Evolutionary conservation across 345 rosid species (phyloP).

Genomic region (Orychophragmus violaceus): DNA sequence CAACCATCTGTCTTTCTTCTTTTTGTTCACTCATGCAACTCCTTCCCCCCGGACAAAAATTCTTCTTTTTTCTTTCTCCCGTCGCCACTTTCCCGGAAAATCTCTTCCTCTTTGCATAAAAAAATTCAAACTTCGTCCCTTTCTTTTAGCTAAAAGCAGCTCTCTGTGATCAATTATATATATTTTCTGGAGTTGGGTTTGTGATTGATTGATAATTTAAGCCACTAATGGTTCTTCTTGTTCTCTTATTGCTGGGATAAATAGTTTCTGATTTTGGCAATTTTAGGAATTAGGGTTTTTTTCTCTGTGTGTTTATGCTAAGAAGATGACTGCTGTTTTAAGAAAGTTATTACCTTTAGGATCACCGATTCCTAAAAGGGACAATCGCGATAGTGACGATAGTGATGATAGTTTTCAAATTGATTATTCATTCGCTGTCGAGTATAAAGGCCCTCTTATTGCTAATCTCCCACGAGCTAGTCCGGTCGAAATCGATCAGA

Average conservation of each 20-base stretch:
- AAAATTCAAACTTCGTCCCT: not conserved
- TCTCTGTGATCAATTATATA: not conserved
- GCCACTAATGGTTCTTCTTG: not conserved
- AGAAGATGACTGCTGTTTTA: slow-evolving; percentile 45
- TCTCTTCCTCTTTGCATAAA: not conserved
- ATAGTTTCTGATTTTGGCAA: slow-evolving; percentile 10
- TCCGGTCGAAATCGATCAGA: slow-evolving; percentile 52
- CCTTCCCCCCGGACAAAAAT: not conserved
- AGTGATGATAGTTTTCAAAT: slow-evolving; percentile 30
- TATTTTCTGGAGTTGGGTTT: not conserved
- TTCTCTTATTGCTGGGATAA: not conserved
- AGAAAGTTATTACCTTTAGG: slow-evolving; percentile 48
- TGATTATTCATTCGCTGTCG: slow-evolving; percentile 68
- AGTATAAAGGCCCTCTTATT: slow-evolving; percentile 66
- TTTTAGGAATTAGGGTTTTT: not conserved
- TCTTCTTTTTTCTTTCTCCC: not conserved
- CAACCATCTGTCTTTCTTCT: slow-evolving; percentile 6
- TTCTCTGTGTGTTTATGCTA: not conserved
- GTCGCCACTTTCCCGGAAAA: slow-evolving; percentile 16
- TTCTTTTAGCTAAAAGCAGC: slow-evolving; percentile 2
- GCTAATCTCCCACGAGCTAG: slow-evolving; percentile 50
- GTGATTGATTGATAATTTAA: slow-evolving; percentile 8
- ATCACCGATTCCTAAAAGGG: slow-evolving; percentile 27
- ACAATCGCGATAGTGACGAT: not conserved
- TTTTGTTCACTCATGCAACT: slow-evolving; percentile 7